phyloP scores from a whole-genome alignment of 2,329 filamentous ascomycete genomes.

The Coleophoma eucalyptorum region DNA sequence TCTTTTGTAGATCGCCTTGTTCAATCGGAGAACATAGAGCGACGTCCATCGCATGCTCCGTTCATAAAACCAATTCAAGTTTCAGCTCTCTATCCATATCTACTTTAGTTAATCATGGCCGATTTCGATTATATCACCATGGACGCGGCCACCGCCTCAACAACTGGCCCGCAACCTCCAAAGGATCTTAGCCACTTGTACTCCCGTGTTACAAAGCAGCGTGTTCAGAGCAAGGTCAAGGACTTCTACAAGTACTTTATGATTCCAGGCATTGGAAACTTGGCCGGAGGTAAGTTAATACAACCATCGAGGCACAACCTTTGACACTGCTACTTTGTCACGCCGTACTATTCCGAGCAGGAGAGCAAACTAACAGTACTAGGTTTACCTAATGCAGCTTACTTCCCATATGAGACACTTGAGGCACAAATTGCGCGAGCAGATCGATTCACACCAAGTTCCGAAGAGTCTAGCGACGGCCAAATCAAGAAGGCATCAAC shows the following conservation, averaged over 20 bases:
- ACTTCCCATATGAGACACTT: conserved; percentile 89
- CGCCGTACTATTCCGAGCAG: not conserved
- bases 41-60: no score
- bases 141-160: conserved; percentile 4
- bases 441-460: conserved; percentile 68
- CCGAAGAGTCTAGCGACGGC: conserved; percentile 49
- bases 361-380: not conserved
- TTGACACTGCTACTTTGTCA: not conserved
- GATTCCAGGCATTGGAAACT: conserved; percentile 58
- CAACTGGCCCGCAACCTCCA: conserved; percentile 37
- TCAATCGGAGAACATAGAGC: no score
- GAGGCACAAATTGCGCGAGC: conserved; percentile 76
- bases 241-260: conserved; percentile 80
- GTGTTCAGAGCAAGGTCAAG: conserved; percentile 68
- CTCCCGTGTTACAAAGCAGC: conserved; percentile 63
- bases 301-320: not conserved
- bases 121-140: conserved; percentile 20
- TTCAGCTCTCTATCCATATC: no score
- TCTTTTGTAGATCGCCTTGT: no score
- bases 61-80: no score
- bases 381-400: conserved; percentile 77
- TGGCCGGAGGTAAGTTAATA: conserved; percentile 51
- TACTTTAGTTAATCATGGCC: conserved; percentile 14
- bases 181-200: conserved; percentile 77
- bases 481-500: conserved; percentile 33